Conservation (phyloP, 768 basidiomycete genomes). For the Clitopilus hobsonii region DNA sequence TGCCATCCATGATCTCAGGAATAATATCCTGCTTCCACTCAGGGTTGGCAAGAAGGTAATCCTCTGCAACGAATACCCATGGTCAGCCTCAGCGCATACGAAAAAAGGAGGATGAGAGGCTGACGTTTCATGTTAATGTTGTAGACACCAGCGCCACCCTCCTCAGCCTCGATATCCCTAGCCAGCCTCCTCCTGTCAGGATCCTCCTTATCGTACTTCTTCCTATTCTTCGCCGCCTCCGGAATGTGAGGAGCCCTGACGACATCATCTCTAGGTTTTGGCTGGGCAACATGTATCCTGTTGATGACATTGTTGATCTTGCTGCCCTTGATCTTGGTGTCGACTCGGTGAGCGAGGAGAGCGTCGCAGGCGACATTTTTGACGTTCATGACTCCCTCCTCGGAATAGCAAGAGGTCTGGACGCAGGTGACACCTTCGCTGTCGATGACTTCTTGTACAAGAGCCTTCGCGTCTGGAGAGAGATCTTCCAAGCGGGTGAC, state of each 20-base stretch:
- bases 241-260: constrained; percentile 88
- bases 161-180: constrained; percentile 79
- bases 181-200: constrained; percentile 70
- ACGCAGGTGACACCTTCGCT: constrained; percentile 67
- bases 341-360: constrained; percentile 91
- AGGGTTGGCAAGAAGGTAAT: constrained; percentile 83
- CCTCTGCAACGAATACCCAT: constrained; percentile 48
- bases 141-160: constrained; percentile 88
- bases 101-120: constrained; percentile 21
- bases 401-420: constrained; percentile 91
- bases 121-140: constrained; percentile 86
- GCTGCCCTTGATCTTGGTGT: constrained; percentile 88
- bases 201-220: constrained; percentile 86
- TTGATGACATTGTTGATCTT: constrained; percentile 92
- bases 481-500: constrained; percentile 87
- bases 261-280: constrained; percentile 86
- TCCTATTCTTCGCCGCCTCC: constrained; percentile 67
- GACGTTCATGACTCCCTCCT: constrained; percentile 96
- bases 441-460: constrained; percentile 86
- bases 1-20: constrained; percentile 99
- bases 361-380: constrained; percentile 96
- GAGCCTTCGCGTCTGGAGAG: constrained; percentile 62
- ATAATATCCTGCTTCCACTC: constrained; percentile 95
- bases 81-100: not conserved
- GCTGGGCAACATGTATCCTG: constrained; percentile 93